Conservation (phyloP, 2,329 filamentous ascomycete species). For the Corynespora cassiicola region DNA sequence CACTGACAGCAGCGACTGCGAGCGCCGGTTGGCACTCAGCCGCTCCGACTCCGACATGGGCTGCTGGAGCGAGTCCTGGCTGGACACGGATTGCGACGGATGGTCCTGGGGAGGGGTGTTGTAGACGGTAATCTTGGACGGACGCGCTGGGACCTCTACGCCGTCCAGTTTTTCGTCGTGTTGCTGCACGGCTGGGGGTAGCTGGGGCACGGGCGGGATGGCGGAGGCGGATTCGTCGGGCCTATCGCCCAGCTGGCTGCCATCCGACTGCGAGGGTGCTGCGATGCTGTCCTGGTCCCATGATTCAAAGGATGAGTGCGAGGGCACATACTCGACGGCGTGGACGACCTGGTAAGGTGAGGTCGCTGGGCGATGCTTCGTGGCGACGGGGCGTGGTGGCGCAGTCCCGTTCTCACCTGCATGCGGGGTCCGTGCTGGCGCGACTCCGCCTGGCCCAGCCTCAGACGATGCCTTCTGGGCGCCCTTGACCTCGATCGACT, state of each 20-base stretch:
- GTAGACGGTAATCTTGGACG: slow-evolving; percentile 17
- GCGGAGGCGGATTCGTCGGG: slow-evolving; percentile 32
- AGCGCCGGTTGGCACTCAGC: slow-evolving; percentile 29
- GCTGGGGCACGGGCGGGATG: slow-evolving; percentile 33
- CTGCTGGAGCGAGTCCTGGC: slow-evolving; percentile 17
- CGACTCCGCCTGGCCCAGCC: slow-evolving; percentile 2
- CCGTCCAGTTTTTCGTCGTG: too few relatives aligned
- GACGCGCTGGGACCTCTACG: slow-evolving; percentile 15
- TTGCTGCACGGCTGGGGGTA: slow-evolving; percentile 25
- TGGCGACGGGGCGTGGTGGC: slow-evolving; percentile 14
- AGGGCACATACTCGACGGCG: slow-evolving; percentile 37
- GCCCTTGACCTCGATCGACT: too few relatives aligned
- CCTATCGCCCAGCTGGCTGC: slow-evolving; percentile 29
- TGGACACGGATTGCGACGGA: slow-evolving; percentile 13
- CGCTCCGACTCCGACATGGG: slow-evolving; percentile 16
- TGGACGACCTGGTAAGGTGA: slow-evolving; percentile 37
- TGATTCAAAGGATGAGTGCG: slow-evolving; percentile 38
- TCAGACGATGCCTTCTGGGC: too few relatives aligned
- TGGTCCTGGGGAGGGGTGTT: slow-evolving; percentile 1
- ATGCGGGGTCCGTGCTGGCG: slow-evolving; percentile 4
- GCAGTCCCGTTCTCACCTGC: slow-evolving; percentile 5
- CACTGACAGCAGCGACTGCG: slow-evolving; percentile 42
- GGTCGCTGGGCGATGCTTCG: slow-evolving; percentile 22
- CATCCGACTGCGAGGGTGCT: slow-evolving; percentile 31
- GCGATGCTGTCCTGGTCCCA: slow-evolving; percentile 35